Percentiles rank a stretch among this genome's conserved stretches.
These are phyloP conservation scores for Ustilago shanxiensis DNA, from an alignment of 1,284 basidiomycete species.

Conservation along the genomic window DNA sequence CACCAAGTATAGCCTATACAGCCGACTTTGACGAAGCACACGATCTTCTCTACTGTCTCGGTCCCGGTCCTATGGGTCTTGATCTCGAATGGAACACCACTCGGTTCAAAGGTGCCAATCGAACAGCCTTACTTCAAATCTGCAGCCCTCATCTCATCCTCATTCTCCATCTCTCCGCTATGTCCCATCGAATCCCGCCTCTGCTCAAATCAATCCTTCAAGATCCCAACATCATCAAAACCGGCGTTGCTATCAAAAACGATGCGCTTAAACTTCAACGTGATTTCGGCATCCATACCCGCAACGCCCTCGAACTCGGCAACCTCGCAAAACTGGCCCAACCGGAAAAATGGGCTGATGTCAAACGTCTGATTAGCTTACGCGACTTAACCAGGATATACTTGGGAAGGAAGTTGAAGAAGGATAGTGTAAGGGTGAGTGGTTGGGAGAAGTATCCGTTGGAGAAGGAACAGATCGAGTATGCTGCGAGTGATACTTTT, in stretches of 20 bases:
- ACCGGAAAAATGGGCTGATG: conserved; percentile 35
- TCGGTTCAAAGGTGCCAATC: conserved; percentile 7
- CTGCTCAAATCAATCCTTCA: conserved; percentile 44
- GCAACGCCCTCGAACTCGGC: conserved; percentile 54
- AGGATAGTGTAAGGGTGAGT: conserved; percentile 50
- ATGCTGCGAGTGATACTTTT: conserved; percentile 62
- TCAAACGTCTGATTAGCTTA: conserved; percentile 45
- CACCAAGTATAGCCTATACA: conserved; percentile 45
- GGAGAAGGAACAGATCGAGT: conserved; percentile 48
- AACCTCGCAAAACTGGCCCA: conserved; percentile 48
- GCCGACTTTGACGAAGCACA: conserved; percentile 33
- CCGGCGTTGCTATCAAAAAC: conserved; percentile 58
- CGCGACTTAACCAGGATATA: conserved; percentile 57
- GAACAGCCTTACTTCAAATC: conserved; percentile 55
- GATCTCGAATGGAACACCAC: conserved; percentile 60
- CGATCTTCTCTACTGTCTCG: conserved; percentile 31
- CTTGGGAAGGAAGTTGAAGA: conserved; percentile 47
- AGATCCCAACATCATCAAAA: conserved; percentile 47
- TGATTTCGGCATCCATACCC: conserved; percentile 50
- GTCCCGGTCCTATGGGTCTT: conserved; percentile 49
- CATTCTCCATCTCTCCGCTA: conserved; percentile 54
- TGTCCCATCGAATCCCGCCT: conserved; percentile 30
- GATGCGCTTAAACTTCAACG: conserved; percentile 58
- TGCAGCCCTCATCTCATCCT: conserved; percentile 41
- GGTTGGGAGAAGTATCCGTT: conserved; percentile 52